Evolutionary conservation across 495 filamentous ascomycete genomes (phyloP), one percentile per base, ranked within the genome.

Genomic region (Platismatia glauca): DNA sequence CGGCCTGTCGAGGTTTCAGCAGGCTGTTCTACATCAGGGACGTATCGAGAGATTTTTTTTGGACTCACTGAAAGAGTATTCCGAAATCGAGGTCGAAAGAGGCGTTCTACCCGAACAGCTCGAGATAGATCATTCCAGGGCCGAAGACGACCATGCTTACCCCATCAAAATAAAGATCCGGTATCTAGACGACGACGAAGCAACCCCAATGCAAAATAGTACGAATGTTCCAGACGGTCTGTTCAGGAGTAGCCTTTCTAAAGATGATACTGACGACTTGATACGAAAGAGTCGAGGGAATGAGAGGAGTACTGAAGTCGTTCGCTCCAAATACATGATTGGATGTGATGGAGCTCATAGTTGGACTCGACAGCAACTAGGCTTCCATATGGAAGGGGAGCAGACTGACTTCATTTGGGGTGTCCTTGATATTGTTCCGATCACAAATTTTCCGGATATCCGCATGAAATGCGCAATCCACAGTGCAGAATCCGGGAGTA

Each of bases 381-480:
- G 82, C 0, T 78, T 83, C 29, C 72, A 78, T 53, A 72, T 88
- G 65, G 75, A 82, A 60, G 85, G 86, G 38, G 84, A 88, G 62
- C 79, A 80, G 44, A 82, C 81, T 0, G 84, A 88, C 68, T 83
- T 77, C 69, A 78, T 87, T 58, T 87, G 84, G 83, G 84, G 83
- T 18, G 83, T 86, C 1, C 72, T 88, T 24, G 86, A 90, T 66
- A 73, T 87, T 38, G 75, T 88, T 2, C 81, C 85, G 1, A 83
- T 86, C 55, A 86, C 85, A 3, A 78, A 89, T 68, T 89, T 89
- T 59, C 85, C 86, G 11, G 88, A 90, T 69, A 85, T 91, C 57
- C 76, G 87, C 56, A 84, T 80, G 71, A 78, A 83, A 60, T 84
- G 84, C 62, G 82, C 84, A 18, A 84, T 89, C 59, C 86, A 89